Conservation (phyloP, 805 yeast species). For the Candida cerambycidarum region DNA sequence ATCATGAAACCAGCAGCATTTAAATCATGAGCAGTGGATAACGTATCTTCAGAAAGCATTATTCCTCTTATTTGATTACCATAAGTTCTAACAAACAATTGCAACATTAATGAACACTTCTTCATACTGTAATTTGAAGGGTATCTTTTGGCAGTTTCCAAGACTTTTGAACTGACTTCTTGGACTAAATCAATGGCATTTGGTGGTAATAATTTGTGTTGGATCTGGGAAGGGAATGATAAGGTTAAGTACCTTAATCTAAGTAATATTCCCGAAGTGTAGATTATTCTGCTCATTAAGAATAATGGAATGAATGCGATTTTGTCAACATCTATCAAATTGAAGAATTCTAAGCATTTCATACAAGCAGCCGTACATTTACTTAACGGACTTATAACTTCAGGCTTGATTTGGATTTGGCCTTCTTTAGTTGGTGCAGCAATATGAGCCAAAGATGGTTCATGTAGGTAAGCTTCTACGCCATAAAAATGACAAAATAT, state of each 20-base stretch:
- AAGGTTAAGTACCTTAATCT: slow-evolving; percentile 56
- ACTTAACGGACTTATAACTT: slow-evolving; percentile 44
- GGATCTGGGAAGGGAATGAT: slow-evolving; percentile 48
- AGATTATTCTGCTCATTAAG: slow-evolving; percentile 56
- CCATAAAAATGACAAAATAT: slow-evolving; percentile 54
- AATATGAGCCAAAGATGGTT: slow-evolving; percentile 43
- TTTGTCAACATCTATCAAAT: slow-evolving; percentile 42
- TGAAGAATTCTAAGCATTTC: slow-evolving; percentile 49
- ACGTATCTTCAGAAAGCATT: slow-evolving; percentile 12
- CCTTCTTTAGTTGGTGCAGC: slow-evolving; percentile 18
- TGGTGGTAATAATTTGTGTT: slow-evolving; percentile 48
- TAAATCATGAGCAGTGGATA: slow-evolving; percentile 7
- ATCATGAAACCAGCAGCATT: neutral
- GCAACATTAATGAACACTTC: slow-evolving; percentile 56
- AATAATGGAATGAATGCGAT: slow-evolving; percentile 58
- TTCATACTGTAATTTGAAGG: slow-evolving; percentile 49
- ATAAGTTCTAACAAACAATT: slow-evolving; percentile 62
- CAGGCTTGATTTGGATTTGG: slow-evolving; percentile 16
- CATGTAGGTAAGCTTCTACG: slow-evolving; percentile 66
- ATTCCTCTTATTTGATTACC: slow-evolving; percentile 49
- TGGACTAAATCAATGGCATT: slow-evolving; percentile 39
- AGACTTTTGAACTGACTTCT: slow-evolving; percentile 26
- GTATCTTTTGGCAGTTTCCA: slow-evolving; percentile 25
- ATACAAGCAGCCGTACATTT: slow-evolving; percentile 56
- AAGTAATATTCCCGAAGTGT: slow-evolving; percentile 63